These are phyloP conservation scores for Glonium stellatum DNA, from an alignment of 495 filamentous ascomycete species.

Conservation along the genomic window DNA sequence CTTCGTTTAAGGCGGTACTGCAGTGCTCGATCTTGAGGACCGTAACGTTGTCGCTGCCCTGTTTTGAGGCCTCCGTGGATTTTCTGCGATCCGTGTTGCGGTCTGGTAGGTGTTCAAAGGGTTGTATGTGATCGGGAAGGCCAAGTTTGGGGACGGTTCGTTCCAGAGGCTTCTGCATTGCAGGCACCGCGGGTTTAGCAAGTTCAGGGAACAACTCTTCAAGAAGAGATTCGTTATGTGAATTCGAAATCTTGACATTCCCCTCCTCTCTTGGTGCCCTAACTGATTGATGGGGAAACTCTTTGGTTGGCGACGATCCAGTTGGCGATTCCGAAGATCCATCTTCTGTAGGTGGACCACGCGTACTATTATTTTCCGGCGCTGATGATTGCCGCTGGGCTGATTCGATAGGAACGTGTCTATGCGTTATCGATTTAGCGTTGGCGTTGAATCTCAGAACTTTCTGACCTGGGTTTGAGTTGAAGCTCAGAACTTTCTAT, in stretches of 20 bases:
- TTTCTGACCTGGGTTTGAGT: too few relatives aligned
- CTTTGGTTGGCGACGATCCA: neutral
- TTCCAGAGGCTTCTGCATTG: neutral
- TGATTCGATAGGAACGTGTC: too few relatives aligned
- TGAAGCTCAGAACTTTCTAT: too few relatives aligned
- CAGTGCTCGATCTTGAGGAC: slow-evolving; percentile 47
- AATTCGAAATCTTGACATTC: neutral
- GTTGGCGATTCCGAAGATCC: neutral
- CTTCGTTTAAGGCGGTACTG: slow-evolving; percentile 52
- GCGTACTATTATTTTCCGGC: too few relatives aligned
- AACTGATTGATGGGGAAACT: slow-evolving; percentile 34
- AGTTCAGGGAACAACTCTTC: slow-evolving; percentile 53
- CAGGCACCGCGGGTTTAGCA: neutral
- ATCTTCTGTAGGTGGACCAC: too few relatives aligned
- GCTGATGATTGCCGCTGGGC: too few relatives aligned
- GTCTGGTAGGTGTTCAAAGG: neutral
- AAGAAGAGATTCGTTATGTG: slow-evolving; percentile 40
- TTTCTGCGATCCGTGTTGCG: neutral
- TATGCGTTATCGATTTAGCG: too few relatives aligned
- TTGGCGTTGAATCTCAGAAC: too few relatives aligned
- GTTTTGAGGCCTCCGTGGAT: slow-evolving; percentile 11
- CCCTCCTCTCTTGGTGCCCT: slow-evolving; percentile 33
- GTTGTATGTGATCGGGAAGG: neutral
- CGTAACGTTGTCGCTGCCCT: slow-evolving; percentile 22
- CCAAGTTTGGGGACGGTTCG: slow-evolving; percentile 5